These are phyloP conservation scores for Polytolypa hystricis DNA, from an alignment of 2,329 filamentous ascomycete genomes.

Conservation along the genomic window DNA sequence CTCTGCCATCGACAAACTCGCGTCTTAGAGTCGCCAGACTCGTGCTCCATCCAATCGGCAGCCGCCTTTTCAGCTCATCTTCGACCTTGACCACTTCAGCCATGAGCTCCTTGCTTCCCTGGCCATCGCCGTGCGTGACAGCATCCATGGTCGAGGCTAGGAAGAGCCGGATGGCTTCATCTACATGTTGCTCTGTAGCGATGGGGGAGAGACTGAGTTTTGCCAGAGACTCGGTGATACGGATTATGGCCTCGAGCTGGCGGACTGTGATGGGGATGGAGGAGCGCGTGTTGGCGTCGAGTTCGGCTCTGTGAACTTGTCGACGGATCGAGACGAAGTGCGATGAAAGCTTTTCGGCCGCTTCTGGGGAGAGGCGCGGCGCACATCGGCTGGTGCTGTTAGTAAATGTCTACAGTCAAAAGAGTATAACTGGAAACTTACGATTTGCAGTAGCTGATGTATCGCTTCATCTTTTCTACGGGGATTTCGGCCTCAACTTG, in stretches of 20 bases:
- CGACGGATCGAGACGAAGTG: slow-evolving; percentile 95
- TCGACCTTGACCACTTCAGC: slow-evolving; percentile 82
- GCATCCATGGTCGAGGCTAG: slow-evolving; percentile 96
- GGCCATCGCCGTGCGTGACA: slow-evolving; percentile 75
- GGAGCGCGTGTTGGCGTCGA: slow-evolving; percentile 79
- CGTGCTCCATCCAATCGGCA: slow-evolving; percentile 94
- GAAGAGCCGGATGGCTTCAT: slow-evolving; percentile 95
- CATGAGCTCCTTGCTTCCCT: slow-evolving; percentile 77
- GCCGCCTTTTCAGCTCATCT: slow-evolving; percentile 70
- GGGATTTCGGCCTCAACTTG: slow-evolving; percentile 77
- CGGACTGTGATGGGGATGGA: slow-evolving; percentile 96
- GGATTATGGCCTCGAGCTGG: slow-evolving; percentile 92
- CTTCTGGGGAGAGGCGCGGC: slow-evolving; percentile 77
- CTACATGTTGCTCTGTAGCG: slow-evolving; percentile 82
- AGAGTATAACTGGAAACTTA: slow-evolving; percentile 37
- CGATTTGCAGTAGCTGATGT: slow-evolving; percentile 94
- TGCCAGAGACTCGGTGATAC: slow-evolving; percentile 90
- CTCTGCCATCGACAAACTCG: slow-evolving; percentile 86
- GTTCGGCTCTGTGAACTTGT: slow-evolving; percentile 83
- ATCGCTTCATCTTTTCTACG: slow-evolving; percentile 94
- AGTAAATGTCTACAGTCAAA: slow-evolving; percentile 20
- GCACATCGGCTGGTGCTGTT: slow-evolving; percentile 62
- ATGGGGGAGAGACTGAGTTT: slow-evolving; percentile 80
- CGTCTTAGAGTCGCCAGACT: slow-evolving; percentile 73
- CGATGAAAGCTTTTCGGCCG: slow-evolving; percentile 88